phyloP scores from a whole-genome alignment of 257 asterid genomes.

The Leonotis leonurus region DNA sequence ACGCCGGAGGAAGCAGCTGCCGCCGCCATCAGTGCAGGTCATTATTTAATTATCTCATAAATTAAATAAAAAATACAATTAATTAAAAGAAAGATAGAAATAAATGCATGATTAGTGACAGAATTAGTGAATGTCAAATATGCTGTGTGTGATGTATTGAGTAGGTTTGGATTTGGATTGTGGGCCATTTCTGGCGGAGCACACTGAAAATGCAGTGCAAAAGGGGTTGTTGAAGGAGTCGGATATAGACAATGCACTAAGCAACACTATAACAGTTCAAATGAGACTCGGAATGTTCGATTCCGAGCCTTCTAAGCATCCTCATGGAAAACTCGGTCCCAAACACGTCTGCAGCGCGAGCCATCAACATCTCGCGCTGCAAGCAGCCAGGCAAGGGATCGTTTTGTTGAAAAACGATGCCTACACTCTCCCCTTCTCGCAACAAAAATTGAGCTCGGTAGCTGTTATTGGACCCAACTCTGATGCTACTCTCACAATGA shows the following conservation, averaged over 20 bases:
- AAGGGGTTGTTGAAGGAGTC: constrained; percentile 37
- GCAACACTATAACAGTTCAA: constrained; percentile 51
- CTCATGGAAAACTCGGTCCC: constrained; percentile 48
- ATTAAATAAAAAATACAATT: too few species aligned
- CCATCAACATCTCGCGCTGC: constrained; percentile 58
- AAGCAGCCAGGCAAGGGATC: constrained; percentile 71
- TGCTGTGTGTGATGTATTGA: too few species aligned
- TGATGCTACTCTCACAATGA: constrained; percentile 54
- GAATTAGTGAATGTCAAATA: too few species aligned
- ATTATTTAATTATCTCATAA: too few species aligned
- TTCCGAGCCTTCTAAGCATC: constrained; percentile 43
- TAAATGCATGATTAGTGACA: neutral
- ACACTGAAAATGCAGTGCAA: constrained; percentile 50
- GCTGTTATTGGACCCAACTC: constrained; percentile 79
- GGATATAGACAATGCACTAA: constrained; percentile 38
- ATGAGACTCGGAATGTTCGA: constrained; percentile 89
- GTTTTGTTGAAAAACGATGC: constrained; percentile 59
- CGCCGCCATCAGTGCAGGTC: constrained; percentile 58
- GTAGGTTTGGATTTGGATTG: constrained; percentile 79
- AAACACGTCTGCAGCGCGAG: constrained; percentile 48
- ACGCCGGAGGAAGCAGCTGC: constrained; percentile 79
- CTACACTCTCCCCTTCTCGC: constrained; percentile 51
- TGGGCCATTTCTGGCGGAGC: constrained; percentile 49
- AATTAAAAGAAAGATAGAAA: neutral
- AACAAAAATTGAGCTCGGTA: constrained; percentile 20